These are phyloP conservation scores for Purshia tridentata DNA, from an alignment of 306 rosid species.

Conservation along the genomic window DNA sequence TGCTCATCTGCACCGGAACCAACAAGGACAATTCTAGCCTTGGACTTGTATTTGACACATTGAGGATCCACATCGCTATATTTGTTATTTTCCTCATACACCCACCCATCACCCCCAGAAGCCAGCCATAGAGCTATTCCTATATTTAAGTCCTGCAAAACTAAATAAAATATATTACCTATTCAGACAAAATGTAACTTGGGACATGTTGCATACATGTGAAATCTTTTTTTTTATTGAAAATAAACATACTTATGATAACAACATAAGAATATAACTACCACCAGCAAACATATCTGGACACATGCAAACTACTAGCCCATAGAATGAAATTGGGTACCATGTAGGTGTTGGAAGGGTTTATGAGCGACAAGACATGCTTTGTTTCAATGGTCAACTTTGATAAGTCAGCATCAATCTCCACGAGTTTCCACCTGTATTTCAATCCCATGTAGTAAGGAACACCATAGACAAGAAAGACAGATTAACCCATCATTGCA, in stretches of 20 bases:
- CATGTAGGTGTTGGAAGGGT: slow-evolving; percentile 93
- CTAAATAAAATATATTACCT: slow-evolving; percentile 9
- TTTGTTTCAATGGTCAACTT: slow-evolving; percentile 62
- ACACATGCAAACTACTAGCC: neutral
- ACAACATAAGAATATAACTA: neutral
- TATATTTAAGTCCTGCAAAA: slow-evolving; percentile 77
- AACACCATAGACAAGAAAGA: slow-evolving; percentile 19
- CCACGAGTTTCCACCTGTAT: slow-evolving; percentile 85
- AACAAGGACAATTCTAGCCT: slow-evolving; percentile 89
- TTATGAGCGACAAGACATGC: slow-evolving; percentile 83
- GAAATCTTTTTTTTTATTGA: neutral
- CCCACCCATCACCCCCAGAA: slow-evolving; percentile 84
- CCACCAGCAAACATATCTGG: neutral
- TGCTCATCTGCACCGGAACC: slow-evolving; percentile 99
- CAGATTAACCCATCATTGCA: neutral
- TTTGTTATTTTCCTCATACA: slow-evolving; percentile 42
- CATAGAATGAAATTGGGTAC: slow-evolving; percentile 38
- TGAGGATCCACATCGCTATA: slow-evolving; percentile 38
- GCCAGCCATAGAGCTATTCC: slow-evolving; percentile 96
- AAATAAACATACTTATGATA: neutral
- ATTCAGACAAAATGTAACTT: neutral
- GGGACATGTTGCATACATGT: neutral
- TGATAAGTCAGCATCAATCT: slow-evolving; percentile 76
- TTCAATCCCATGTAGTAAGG: slow-evolving; percentile 19
- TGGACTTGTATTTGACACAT: slow-evolving; percentile 65